These are phyloP conservation scores for Triticum turgidum DNA, from an alignment of 176 grass and related monocot species.

Conservation along the genomic window DNA sequence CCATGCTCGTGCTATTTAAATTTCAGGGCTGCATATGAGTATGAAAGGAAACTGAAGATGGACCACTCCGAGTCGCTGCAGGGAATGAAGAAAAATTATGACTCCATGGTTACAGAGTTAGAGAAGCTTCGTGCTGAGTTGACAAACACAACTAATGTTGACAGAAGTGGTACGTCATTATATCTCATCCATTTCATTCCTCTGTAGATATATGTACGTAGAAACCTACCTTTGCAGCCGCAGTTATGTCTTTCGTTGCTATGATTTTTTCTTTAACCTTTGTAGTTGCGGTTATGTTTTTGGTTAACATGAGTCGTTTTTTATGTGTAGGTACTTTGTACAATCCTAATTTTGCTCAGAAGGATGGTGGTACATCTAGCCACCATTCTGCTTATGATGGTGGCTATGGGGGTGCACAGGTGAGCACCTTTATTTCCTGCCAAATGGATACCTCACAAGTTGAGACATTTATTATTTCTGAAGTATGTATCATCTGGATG, in stretches of 20 bases:
- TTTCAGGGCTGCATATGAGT: conserved; percentile 76
- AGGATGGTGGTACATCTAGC: conserved; percentile 56
- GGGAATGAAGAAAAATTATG: conserved; percentile 80
- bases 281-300: not conserved
- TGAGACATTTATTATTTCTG: not conserved
- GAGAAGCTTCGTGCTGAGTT: conserved; percentile 86
- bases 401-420: conserved; percentile 56
- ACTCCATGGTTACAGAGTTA: conserved; percentile 80
- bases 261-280: not conserved
- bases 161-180: conserved; percentile 40
- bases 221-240: not conserved
- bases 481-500: conserved; percentile 3
- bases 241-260: not conserved
- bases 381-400: conserved; percentile 54
- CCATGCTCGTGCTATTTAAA: not conserved
- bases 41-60: conserved; percentile 81
- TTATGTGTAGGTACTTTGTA: conserved; percentile 52
- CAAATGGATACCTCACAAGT: not conserved
- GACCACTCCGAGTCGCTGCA: conserved; percentile 86
- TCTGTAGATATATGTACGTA: not conserved
- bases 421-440: conserved; percentile 29
- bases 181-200: not conserved
- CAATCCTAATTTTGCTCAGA: conserved; percentile 44
- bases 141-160: conserved; percentile 58
- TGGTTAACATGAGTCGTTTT: conserved; percentile 24